phyloP scores from a whole-genome alignment of 441 rosid species.

The Macaranga tanarius region DNA sequence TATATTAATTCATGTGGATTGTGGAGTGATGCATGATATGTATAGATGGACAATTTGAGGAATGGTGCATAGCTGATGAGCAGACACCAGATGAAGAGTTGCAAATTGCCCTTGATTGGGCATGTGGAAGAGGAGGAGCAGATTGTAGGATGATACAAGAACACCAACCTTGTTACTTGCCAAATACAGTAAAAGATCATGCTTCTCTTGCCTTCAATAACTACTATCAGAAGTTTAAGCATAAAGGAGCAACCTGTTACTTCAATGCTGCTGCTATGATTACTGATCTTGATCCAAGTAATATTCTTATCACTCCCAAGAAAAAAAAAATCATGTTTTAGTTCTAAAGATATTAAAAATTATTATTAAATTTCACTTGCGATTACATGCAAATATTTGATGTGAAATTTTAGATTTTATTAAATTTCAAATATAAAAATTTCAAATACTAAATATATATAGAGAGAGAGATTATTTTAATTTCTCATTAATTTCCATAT shows the following conservation, averaged over 20 bases:
- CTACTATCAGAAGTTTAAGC: slow-evolving; percentile 61
- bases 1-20: no score
- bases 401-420: no score
- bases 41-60: slow-evolving; percentile 39
- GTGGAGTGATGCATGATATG: no score
- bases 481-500: no score
- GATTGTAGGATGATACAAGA: slow-evolving; percentile 44
- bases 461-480: no score
- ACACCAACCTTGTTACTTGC: slow-evolving; percentile 45
- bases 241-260: slow-evolving; percentile 54
- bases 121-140: slow-evolving; percentile 61
- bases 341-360: no score
- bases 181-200: slow-evolving; percentile 44
- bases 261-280: slow-evolving; percentile 58
- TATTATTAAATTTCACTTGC: background rate
- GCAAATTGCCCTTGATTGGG: slow-evolving; percentile 57
- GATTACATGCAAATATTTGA: no score
- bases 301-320: background rate
- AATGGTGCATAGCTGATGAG: slow-evolving; percentile 74
- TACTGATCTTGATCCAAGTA: slow-evolving; percentile 64
- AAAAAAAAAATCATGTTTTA: no score
- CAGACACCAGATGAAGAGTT: slow-evolving; percentile 52
- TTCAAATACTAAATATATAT: no score
- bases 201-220: slow-evolving; percentile 63
- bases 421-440: no score